Evolutionary conservation across 768 basidiomycete genomes (phyloP).

Genomic region (Hemileccinum rubropunctum): DNA sequence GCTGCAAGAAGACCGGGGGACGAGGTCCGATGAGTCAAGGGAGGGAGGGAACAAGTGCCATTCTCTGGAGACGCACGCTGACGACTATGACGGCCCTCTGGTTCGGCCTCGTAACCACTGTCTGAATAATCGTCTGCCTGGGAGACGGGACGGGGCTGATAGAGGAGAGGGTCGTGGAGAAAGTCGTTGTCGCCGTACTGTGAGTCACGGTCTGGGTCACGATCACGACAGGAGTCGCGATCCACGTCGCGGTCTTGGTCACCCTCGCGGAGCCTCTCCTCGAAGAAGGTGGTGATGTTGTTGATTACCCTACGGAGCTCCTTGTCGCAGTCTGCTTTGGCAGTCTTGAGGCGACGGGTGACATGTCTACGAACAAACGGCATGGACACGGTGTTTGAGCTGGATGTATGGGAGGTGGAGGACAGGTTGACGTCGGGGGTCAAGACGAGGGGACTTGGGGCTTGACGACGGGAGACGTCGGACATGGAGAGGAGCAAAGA

Average conservation of each 20-base stretch:
- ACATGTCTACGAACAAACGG: conserved; percentile 92
- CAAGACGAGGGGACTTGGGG: conserved; percentile 80
- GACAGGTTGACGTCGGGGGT: conserved; percentile 52
- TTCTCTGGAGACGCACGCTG: conserved; percentile 69
- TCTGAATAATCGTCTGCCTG: conserved; percentile 77
- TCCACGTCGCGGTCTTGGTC: conserved; percentile 65
- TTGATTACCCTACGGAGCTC: conserved; percentile 92
- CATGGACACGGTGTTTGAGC: conserved; percentile 82
- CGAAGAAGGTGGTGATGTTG: conserved; percentile 92
- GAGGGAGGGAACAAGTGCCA: conserved; percentile 33
- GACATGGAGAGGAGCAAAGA: conserved; percentile 12
- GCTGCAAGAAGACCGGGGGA: conserved; percentile 59
- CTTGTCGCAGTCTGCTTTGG: conserved; percentile 96
- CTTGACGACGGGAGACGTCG: conserved; percentile 46
- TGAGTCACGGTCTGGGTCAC: conserved; percentile 56
- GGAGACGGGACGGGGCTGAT: conserved; percentile 53
- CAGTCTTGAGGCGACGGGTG: conserved; percentile 86
- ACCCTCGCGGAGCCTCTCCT: conserved; percentile 79
- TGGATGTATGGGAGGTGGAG: conserved; percentile 39
- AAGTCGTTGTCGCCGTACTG: conserved; percentile 53
- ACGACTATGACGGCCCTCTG: conserved; percentile 57
- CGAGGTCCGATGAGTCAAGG: conserved; percentile 54
- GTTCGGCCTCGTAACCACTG: conserved; percentile 79
- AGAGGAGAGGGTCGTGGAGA: conserved; percentile 60
- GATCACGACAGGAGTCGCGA: conserved; percentile 49